Evolutionary conservation across 2,329 filamentous ascomycete species (phyloP), one percentile per base, ranked within the genome.

Genomic region (Coleophoma cylindrospora): DNA sequence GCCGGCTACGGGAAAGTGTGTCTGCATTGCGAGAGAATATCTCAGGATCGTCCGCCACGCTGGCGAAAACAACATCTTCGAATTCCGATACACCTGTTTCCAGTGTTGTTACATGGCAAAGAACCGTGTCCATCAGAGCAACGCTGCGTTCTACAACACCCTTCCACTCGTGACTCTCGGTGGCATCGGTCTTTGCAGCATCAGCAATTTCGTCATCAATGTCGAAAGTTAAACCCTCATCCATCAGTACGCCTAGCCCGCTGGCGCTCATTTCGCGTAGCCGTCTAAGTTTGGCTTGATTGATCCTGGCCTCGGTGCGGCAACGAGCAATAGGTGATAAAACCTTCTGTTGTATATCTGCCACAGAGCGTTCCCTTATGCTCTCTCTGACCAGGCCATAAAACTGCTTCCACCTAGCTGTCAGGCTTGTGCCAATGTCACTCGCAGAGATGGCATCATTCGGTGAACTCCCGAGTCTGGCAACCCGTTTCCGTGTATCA

Each of bases 161-260:
- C 66, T 91, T 94, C 83, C 83, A 87, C 53, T 80, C 73, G 12
- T 68, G 66, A 4, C 66, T 63, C 45, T 72, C 67, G n/a, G 52
- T 60, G 14, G 62, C 61, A 32, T 63, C 70, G 27, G 74, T 73
- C 48, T 74, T 70, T 34, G 70, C 66, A 49, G 74, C 69, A 34
- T 74, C 70, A 15, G 71, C 71, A 47, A 75, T 73, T 38, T 84
- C 80, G 14, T 84, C 81, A 27, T 76, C 76, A 17, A 78, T 72
- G 40, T 79, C 79, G 58, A 89, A 83, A 45, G 82, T 83, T 44
- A 96, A 72, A 3, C 89, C 91, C 64, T 96, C 90, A 49, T 92
- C 89, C 58, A 96, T 84, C 22, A 99, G 73, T 4, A 96, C 81
- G 14, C 94, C 94, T 4, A 97, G 75, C 1, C 89, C 89, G 61